A percentile compares a stretch with the other conserved stretches of the same genome.
These are phyloP conservation scores for Phytophthora meadii DNA, from an alignment of 352 stramenopile species.

Conservation along the genomic window DNA sequence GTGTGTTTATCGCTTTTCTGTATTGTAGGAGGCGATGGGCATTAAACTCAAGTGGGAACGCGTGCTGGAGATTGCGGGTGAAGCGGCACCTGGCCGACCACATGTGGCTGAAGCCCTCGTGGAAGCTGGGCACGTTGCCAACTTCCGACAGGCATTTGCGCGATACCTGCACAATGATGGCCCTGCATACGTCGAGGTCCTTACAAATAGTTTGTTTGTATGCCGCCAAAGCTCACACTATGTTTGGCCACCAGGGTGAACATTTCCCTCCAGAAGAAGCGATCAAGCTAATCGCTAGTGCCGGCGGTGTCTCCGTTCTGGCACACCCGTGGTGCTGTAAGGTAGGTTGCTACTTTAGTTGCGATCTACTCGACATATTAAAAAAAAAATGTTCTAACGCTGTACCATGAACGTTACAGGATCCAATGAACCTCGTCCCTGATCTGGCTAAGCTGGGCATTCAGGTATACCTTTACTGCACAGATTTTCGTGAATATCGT, in stretches of 20 bases:
- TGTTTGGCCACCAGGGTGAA: slow-evolving; percentile 50
- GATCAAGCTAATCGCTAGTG: slow-evolving; percentile 86
- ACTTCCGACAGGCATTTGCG: slow-evolving; percentile 83
- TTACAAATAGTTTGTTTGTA: background rate
- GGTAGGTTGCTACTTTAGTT: slow-evolving; percentile 26
- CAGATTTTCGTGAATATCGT: background rate
- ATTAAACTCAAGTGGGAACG: slow-evolving; percentile 85
- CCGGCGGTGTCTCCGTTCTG: slow-evolving; percentile 82
- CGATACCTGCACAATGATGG: slow-evolving; percentile 86
- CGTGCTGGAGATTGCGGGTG: slow-evolving; percentile 83
- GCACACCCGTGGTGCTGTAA: slow-evolving; percentile 90
- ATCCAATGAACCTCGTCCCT: slow-evolving; percentile 74
- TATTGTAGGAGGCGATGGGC: slow-evolving; percentile 73
- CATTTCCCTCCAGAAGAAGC: slow-evolving; percentile 87
- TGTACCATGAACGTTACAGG: slow-evolving; percentile 26
- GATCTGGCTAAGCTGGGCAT: slow-evolving; percentile 78
- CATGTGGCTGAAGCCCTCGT: slow-evolving; percentile 85
- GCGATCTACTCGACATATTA: too few species aligned
- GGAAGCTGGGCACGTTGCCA: slow-evolving; percentile 74
- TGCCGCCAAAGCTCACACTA: background rate
- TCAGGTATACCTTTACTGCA: slow-evolving; percentile 47
- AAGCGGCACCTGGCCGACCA: slow-evolving; percentile 79
- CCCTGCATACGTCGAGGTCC: slow-evolving; percentile 84
- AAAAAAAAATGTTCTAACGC: too few species aligned
- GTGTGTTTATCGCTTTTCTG: background rate